Base-by-base conservation (phyloP, 305 asterid species). In the Solanum hybrid region DNA sequence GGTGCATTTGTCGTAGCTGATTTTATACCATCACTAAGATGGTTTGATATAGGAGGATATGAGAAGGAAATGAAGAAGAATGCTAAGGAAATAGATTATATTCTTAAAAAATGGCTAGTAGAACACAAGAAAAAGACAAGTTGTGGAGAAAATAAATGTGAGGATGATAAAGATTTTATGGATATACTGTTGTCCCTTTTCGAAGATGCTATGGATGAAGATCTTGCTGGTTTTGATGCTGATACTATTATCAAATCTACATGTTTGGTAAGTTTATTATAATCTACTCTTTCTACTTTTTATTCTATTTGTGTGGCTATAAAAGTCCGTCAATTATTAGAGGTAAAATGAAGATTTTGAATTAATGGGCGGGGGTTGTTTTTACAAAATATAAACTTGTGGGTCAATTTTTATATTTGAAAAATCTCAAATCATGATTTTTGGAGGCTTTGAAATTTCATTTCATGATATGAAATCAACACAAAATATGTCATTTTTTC, bases 171-270 rank as follows among this genome's bases (percentile, higher is more conserved):
- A 73, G 94, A 93, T 65, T 93, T 94, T 91, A 93, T 93, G 92
- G 94, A 93, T 86, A 93, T 88, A 3, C 89, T 92, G 92, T 75
- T 93, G 34, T 29, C 81, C 33, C 34, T 73, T 73, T 61, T 91
- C 7, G 90, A 91, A 41, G 87, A 13, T 26, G 20, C 33, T 1
- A 9, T 10, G 20, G 17, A 9, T 3, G 32, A 87, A n/a, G 70
- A 87, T 12, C 39, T 92, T 65, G 57, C 57, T 41, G 91, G 77
- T 4, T 91, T 85, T 68, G 94, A 94, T 73, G 90, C 90, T 27
- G 93, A 89, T 33, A 93, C 90, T 0, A 73, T 92, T 87, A 90
- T 65, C 92, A 94, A 94, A 89, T 75, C 96, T 20, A 92, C 95
- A 11, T 94, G 95, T 85, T 29, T 90, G 91, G 94, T 94, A 94